These are phyloP conservation scores for Ophiognomonia clavigignenti-juglandacearum DNA, from an alignment of 2,329 filamentous ascomycete species.

Conservation along the genomic window DNA sequence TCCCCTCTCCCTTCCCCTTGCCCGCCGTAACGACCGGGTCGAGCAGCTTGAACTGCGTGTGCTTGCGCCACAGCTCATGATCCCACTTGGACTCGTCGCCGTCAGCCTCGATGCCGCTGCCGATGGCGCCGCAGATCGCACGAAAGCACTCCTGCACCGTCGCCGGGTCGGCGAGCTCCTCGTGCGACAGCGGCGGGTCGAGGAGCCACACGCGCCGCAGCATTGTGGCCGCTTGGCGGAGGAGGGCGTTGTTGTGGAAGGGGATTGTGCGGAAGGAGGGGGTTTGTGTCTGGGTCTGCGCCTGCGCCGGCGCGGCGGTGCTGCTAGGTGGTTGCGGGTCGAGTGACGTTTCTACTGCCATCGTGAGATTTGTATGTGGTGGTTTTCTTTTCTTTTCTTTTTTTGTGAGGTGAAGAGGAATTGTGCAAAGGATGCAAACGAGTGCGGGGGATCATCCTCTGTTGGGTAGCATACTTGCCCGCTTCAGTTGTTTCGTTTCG, in stretches of 20 bases:
- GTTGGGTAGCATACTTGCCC: too few relatives aligned
- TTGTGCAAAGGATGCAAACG: neutral
- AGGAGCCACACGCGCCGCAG: constrained; percentile 16
- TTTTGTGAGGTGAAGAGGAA: neutral
- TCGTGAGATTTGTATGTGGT: neutral
- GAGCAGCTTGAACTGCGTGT: constrained; percentile 10
- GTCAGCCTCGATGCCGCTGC: constrained; percentile 6
- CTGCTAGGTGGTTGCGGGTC: neutral
- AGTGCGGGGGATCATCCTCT: neutral
- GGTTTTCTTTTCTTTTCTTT: neutral
- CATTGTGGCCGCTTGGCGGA: constrained; percentile 14
- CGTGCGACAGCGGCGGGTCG: constrained; percentile 10
- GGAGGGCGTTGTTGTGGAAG: constrained; percentile 10
- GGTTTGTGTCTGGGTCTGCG: too few relatives aligned
- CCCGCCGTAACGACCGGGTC: constrained; percentile 2
- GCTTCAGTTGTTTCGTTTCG: neutral
- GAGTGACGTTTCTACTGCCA: neutral
- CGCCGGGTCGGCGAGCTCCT: constrained; percentile 8
- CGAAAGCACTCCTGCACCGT: constrained; percentile 5
- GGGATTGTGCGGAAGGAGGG: constrained; percentile 10
- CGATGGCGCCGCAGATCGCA: constrained; percentile 4
- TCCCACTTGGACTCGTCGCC: constrained; percentile 5
- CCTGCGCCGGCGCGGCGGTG: neutral
- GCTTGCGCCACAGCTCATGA: constrained; percentile 12
- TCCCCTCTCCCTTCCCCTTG: too few relatives aligned